Conservation (phyloP, 164 flowering plant genomes). For the Vitis amurensis region DNA sequence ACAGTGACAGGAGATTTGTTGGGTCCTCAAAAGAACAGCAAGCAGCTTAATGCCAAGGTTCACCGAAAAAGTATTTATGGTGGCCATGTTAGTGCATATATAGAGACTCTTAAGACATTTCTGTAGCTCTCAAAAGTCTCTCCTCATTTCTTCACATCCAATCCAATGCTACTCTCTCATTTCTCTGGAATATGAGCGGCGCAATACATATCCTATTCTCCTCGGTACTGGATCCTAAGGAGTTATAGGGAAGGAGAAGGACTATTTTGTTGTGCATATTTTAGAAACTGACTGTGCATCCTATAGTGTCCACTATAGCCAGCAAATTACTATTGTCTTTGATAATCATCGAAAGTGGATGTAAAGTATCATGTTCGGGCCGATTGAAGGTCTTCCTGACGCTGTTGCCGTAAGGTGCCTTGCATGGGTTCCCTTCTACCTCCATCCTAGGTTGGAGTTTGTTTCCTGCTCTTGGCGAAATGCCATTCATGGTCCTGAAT, state of each 20-base stretch:
- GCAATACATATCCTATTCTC: slow-evolving; percentile 6
- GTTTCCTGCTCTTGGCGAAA: slow-evolving; percentile 87
- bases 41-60: slow-evolving; percentile 79
- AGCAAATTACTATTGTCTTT: neutral
- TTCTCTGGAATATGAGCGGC: neutral
- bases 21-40: too few species aligned
- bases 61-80: slow-evolving; percentile 64
- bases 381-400: slow-evolving; percentile 96
- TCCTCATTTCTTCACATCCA: neutral
- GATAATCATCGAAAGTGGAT: slow-evolving; percentile 7
- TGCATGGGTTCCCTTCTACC: slow-evolving; percentile 80
- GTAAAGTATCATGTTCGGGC: slow-evolving; percentile 58
- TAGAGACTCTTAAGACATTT: neutral
- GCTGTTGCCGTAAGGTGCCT: slow-evolving; percentile 88
- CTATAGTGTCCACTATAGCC: neutral
- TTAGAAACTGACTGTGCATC: neutral
- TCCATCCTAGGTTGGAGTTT: slow-evolving; percentile 67
- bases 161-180: slow-evolving; percentile 9
- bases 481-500: slow-evolving; percentile 66
- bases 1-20: too few species aligned
- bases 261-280: too few species aligned
- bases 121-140: neutral
- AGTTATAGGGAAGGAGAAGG: too few species aligned
- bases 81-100: slow-evolving; percentile 63
- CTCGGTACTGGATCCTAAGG: neutral